Percentiles rank a stretch among this genome's conserved stretches.
phyloP scores from a whole-genome alignment of 2,329 filamentous ascomycete species.

The Fusarium penzigii region DNA sequence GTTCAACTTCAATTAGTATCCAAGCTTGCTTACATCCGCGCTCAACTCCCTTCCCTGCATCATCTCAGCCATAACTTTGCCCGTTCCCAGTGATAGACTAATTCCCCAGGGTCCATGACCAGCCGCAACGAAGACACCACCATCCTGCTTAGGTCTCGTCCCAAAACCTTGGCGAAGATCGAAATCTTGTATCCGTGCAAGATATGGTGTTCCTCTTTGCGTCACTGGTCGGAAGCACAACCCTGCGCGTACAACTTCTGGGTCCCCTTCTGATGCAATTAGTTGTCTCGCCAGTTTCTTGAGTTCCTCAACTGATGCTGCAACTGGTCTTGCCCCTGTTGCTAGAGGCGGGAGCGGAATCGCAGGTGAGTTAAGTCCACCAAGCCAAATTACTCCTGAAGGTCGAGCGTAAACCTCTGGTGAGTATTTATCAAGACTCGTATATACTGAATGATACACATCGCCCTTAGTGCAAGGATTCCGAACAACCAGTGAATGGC shows the following conservation, averaged over 20 bases:
- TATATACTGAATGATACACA: constrained; percentile 69
- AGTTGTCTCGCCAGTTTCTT: constrained; percentile 50
- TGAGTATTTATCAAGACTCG: constrained; percentile 60
- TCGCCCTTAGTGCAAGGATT: constrained; percentile 50
- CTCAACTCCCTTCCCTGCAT: constrained; percentile 59
- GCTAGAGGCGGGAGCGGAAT: constrained; percentile 58
- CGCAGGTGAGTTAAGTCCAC: constrained; percentile 65
- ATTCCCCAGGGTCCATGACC: constrained; percentile 81
- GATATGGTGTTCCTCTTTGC: constrained; percentile 61
- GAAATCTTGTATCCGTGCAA: constrained; percentile 57
- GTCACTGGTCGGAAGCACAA: constrained; percentile 76
- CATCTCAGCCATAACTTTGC: constrained; percentile 70
- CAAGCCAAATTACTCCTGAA: constrained; percentile 71
- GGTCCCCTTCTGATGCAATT: constrained; percentile 48
- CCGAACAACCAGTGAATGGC: constrained; percentile 69
- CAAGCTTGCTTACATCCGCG: constrained; percentile 51
- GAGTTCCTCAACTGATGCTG: constrained; percentile 47
- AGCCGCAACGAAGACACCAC: constrained; percentile 69
- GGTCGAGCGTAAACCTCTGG: constrained; percentile 71
- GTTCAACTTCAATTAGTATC: constrained; percentile 8
- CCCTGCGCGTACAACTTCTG: constrained; percentile 64
- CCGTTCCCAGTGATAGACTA: constrained; percentile 64
- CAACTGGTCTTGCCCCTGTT: constrained; percentile 17
- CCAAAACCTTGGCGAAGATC: constrained; percentile 51
- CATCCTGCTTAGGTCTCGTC: constrained; percentile 44